Evolutionary conservation across 306 rosid genomes (phyloP), one percentile per base, ranked within the genome.

Genomic region (Fagus crenata): DNA sequence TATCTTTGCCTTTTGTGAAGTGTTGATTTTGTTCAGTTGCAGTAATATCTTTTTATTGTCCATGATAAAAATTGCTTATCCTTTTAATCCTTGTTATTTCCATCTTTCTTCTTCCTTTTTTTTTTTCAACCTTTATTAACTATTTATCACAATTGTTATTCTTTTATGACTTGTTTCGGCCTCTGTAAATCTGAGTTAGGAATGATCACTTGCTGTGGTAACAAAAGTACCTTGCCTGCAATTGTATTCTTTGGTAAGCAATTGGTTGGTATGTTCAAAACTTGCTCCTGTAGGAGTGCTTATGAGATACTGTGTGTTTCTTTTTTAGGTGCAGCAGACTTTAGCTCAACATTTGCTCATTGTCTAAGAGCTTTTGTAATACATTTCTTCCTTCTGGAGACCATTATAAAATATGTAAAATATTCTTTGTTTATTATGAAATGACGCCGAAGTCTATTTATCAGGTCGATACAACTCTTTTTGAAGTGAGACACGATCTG

Each of bases 191-290:
- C 33, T 41, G 28, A 53, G 59, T 41, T 53, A 2, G 77, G 75
- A 76, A 72, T 56, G 67, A 75, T 8, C 42, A 39, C 33, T 53
- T 64, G 63, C 35, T 60, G 42, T 39, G 55, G 63, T 28, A 55
- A 33, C 12, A 37, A 3, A 33, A 63, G 31, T 17, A 65, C 42
- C 28, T 67, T 36, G 43, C 22, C 3, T 65, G 31, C 43, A 6
- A 17, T 22, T 39, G n/a, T 8, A 7, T 11, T 17, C 49, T 37
- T 17, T 1, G 71, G 71, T 4, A 14, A 63, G 43, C 41, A 65
- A 14, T 61, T 42, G 59, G 51, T 54, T 18, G 81, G 81, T 76
- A 81, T 41, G 84, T 28, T 68, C 42, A 17, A 22, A 49, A 17
- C 14, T 31, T 80, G 49, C 8, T 8, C 4, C 5, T 67, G 40